Percentiles rank a stretch among this genome's conserved stretches.
phyloP scores from a whole-genome alignment of 2,329 filamentous ascomycete species.

The Alternaria brassicae region DNA sequence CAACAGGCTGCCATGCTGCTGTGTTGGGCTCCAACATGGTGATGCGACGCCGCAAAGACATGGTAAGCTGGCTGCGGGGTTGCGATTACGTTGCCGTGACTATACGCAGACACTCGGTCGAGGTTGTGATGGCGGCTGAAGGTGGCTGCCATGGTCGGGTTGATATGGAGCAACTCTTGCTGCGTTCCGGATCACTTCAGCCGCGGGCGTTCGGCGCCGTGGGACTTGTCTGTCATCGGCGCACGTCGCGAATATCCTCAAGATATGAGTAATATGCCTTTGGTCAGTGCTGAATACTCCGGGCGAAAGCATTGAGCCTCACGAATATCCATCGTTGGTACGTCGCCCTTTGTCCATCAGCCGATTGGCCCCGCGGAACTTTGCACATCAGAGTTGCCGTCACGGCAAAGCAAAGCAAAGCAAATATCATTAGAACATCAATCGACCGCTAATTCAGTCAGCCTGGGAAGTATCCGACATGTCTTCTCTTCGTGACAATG shows the following conservation, averaged over 20 bases:
- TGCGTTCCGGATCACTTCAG: conserved; percentile 9
- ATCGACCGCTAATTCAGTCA: not conserved
- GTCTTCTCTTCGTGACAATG: not conserved
- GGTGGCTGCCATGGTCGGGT: conserved; percentile 14
- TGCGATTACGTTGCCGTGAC: conserved; percentile 12
- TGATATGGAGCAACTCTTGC: conserved; percentile 5
- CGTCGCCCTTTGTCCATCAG: not conserved
- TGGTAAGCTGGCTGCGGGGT: conserved; percentile 22
- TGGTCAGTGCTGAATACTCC: not conserved
- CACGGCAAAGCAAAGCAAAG: conserved; percentile 1
- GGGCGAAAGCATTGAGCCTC: not conserved
- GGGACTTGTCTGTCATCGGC: not conserved
- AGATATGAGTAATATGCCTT: not conserved
- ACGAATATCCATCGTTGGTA: conserved; percentile 1
- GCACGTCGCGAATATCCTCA: not conserved
- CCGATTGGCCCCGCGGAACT: conserved; percentile 3
- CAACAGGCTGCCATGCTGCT: conserved; percentile 23
- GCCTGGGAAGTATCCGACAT: not conserved
- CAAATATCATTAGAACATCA: not conserved
- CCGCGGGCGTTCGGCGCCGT: conserved; percentile 1
- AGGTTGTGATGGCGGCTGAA: conserved; percentile 11
- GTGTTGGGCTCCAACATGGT: conserved; percentile 25
- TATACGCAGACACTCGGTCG: conserved; percentile 8
- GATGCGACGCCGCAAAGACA: conserved; percentile 24
- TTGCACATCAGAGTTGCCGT: not conserved